These are phyloP conservation scores for Leucoagaricus sp. DNA, from an alignment of 1,284 basidiomycete species.

Conservation along the genomic window DNA sequence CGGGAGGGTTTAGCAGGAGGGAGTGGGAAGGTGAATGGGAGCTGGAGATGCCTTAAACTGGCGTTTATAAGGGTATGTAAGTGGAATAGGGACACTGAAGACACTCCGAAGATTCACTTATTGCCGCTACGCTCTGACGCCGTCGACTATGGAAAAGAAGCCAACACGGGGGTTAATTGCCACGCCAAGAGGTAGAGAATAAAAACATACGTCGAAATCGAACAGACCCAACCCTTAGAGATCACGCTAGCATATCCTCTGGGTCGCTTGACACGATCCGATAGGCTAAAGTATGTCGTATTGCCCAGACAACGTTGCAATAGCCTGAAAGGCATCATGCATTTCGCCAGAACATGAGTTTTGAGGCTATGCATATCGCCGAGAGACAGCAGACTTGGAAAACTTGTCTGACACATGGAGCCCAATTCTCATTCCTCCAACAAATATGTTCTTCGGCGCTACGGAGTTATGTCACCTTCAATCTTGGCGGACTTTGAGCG, in stretches of 20 bases:
- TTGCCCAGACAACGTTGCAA: too few species aligned
- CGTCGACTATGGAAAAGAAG: neutral
- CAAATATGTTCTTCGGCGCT: too few species aligned
- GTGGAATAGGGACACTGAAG: neutral
- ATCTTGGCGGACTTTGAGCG: too few species aligned
- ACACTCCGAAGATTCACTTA: neutral
- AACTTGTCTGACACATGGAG: too few species aligned
- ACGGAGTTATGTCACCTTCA: too few species aligned
- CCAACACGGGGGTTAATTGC: neutral
- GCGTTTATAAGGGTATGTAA: conserved; percentile 10
- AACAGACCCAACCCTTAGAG: conserved; percentile 2
- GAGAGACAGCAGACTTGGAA: too few species aligned
- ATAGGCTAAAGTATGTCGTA: too few species aligned
- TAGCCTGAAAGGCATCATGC: too few species aligned
- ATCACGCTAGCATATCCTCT: neutral
- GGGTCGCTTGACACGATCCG: too few species aligned
- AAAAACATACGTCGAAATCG: neutral
- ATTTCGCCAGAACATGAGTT: too few species aligned
- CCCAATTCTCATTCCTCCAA: too few species aligned
- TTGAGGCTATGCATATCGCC: too few species aligned
- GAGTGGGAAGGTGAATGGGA: neutral
- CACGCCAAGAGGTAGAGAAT: conserved; percentile 3
- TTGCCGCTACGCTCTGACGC: conserved; percentile 9
- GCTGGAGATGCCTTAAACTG: neutral
- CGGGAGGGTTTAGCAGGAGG: neutral